Evolutionary conservation across 2,329 filamentous ascomycete genomes (phyloP).

Genomic region (Hypoxylon sp.): DNA sequence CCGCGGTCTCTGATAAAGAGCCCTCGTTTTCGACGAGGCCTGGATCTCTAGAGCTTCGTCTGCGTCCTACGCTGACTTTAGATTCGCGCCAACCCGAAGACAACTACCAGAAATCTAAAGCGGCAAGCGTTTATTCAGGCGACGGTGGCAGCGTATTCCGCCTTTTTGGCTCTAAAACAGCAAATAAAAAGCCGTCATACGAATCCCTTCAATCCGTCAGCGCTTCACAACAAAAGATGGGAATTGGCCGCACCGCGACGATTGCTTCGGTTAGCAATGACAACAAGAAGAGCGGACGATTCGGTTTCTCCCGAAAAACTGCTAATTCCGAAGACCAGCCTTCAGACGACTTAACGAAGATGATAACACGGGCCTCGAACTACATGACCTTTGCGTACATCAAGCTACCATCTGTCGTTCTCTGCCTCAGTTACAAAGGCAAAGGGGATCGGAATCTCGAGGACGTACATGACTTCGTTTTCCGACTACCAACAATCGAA

Average conservation of each 20-base stretch:
- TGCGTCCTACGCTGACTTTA: conserved; percentile 84
- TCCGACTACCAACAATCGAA: conserved; percentile 92
- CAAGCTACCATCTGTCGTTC: conserved; percentile 92
- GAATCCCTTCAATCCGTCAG: conserved; percentile 66
- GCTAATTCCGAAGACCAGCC: conserved; percentile 70
- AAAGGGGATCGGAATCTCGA: conserved; percentile 95
- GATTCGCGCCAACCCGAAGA: conserved; percentile 58
- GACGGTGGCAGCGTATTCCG: conserved; percentile 66
- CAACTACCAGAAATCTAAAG: conserved; percentile 60
- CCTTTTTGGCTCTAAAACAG: conserved; percentile 65
- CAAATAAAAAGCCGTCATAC: conserved; percentile 68
- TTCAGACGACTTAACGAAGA: conserved; percentile 93
- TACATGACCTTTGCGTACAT: conserved; percentile 98
- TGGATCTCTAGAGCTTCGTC: conserved; percentile 83
- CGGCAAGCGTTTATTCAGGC: conserved; percentile 64
- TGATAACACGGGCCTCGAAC: conserved; percentile 94
- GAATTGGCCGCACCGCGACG: conserved; percentile 64
- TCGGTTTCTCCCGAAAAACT: conserved; percentile 68
- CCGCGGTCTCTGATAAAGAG: conserved; percentile 62
- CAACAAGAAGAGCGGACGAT: conserved; percentile 67
- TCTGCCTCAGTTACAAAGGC: conserved; percentile 97
- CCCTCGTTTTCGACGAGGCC: conserved; percentile 72
- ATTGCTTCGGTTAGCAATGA: conserved; percentile 58
- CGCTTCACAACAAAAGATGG: conserved; percentile 57
- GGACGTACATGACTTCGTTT: conserved; percentile 97